phyloP scores from a whole-genome alignment of 1,284 basidiomycete genomes.

The Schizopora paradoxa region DNA sequence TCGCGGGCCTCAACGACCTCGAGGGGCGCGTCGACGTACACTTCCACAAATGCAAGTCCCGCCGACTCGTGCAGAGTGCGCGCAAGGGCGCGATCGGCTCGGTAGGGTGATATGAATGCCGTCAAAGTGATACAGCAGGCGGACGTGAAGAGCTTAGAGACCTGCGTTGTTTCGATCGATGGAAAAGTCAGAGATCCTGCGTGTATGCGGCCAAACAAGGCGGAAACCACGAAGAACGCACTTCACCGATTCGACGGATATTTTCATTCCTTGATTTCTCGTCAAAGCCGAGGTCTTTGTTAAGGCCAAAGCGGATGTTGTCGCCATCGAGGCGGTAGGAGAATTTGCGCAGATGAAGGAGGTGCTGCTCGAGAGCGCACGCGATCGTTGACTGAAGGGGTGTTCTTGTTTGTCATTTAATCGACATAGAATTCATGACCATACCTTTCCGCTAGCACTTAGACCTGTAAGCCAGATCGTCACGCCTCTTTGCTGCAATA shows the following conservation, averaged over 20 bases:
- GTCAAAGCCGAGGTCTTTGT: slow-evolving; percentile 97
- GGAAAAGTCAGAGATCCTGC: slow-evolving; percentile 7
- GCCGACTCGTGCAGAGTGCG: slow-evolving; percentile 77
- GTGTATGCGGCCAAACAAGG: slow-evolving; percentile 1
- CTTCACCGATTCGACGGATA: slow-evolving; percentile 96
- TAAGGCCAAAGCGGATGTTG: slow-evolving; percentile 94
- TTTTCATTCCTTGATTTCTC: slow-evolving; percentile 95
- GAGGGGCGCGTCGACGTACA: slow-evolving; percentile 92
- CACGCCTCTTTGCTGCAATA: slow-evolving; percentile 77
- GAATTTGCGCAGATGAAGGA: slow-evolving; percentile 83
- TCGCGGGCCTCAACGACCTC: slow-evolving; percentile 87
- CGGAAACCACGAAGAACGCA: slow-evolving; percentile 30
- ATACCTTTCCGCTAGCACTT: slow-evolving; percentile 84
- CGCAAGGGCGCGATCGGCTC: slow-evolving; percentile 80
- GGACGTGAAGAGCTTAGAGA: slow-evolving; percentile 91
- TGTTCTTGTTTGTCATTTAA: no score
- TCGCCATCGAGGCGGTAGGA: slow-evolving; percentile 95
- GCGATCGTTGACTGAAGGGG: slow-evolving; percentile 86
- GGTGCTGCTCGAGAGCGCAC: slow-evolving; percentile 93
- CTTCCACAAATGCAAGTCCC: slow-evolving; percentile 84
- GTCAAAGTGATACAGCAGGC: slow-evolving; percentile 84
- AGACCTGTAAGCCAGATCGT: slow-evolving; percentile 97
- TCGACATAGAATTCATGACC: slow-evolving; percentile 20
- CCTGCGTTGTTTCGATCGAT: slow-evolving; percentile 40
- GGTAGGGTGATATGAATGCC: slow-evolving; percentile 98